phyloP scores from a whole-genome alignment of 1,139 yeast genomes.

The Pichia kudriavzevii region DNA sequence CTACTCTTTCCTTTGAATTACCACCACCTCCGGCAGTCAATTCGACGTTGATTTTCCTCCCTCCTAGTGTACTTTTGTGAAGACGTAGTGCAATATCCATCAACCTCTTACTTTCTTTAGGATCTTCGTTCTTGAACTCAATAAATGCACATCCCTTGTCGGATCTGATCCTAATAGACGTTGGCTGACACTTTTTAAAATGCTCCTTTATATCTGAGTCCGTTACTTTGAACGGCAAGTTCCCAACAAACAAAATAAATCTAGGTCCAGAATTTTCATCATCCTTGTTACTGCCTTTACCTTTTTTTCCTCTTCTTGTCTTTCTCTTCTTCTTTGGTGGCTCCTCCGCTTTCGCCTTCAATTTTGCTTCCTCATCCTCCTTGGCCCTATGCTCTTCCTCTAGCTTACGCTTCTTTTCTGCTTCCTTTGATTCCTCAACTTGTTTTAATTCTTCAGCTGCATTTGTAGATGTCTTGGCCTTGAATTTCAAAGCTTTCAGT shows the following conservation, averaged over 20 bases:
- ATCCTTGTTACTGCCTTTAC: slow-evolving; percentile 36
- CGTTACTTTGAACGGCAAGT: slow-evolving; percentile 67
- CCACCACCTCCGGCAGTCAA: slow-evolving; percentile 99
- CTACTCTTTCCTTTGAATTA: slow-evolving; percentile 60
- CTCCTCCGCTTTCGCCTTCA: slow-evolving; percentile 18
- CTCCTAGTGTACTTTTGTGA: slow-evolving; percentile 65
- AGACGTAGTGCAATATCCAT: slow-evolving; percentile 77
- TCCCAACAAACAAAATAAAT: slow-evolving; percentile 86
- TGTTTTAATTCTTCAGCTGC: slow-evolving; percentile 29
- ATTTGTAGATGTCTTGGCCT: slow-evolving; percentile 40
- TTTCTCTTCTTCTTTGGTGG: slow-evolving; percentile 53
- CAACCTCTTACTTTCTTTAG: slow-evolving; percentile 60
- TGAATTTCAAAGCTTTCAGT: slow-evolving; percentile 67
- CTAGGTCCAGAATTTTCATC: slow-evolving; percentile 44
- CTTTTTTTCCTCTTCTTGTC: slow-evolving; percentile 72
- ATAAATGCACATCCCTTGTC: slow-evolving; percentile 91
- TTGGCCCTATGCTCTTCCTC: slow-evolving; percentile 18
- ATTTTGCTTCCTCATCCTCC: slow-evolving; percentile 8
- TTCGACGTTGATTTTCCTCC: slow-evolving; percentile 85
- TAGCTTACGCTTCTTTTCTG: slow-evolving; percentile 23
- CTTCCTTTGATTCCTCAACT: slow-evolving; percentile 25
- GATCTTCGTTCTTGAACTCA: slow-evolving; percentile 60
- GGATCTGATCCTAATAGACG: slow-evolving; percentile 64
- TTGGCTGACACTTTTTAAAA: slow-evolving; percentile 68
- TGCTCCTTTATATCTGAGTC: slow-evolving; percentile 62